Evolutionary conservation across 2,329 filamentous ascomycete species (phyloP), one percentile per base, ranked within the genome.

Genomic region (Metarhizium rileyi): DNA sequence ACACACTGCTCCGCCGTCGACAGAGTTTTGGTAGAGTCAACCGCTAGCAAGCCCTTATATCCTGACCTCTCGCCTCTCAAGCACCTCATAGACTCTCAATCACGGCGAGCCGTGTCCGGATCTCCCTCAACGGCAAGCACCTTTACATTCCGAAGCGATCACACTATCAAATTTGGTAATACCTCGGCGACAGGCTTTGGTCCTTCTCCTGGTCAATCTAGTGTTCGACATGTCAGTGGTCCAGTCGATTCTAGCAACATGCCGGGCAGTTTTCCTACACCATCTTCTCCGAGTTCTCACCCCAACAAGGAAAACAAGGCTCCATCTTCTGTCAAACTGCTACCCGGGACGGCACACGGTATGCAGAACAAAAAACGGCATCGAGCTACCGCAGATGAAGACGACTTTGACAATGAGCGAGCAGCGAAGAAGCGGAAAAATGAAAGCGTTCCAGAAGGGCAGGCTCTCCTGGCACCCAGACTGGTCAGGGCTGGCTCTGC

Each of bases 361-460:
- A 77, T 85, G 66, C 64, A 70, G 7, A 84, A 80, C 67, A 84
- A 85, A 71, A 85, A 83, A 66, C 77, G 81, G 25, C 73, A 76
- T 57, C 73, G 81, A n/a, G 73, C 74, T 16, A 74, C 66, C 47
- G 74, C 72, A 44, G 78, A 80, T 40, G 77, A 78, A 49, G 78
- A 81, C 48, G 74, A 78, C 30, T 70, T 75, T 52, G 72, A 67
- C 3, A 65, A 62, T 2, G 68, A 74, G 51, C 74, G 77, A 14
- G 75, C 74, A 2, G 67, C 72, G 25, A 84, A 84, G 73, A 83
- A 82, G 67, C 72, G 72, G 36, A 80, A 75, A 66, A 69, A 72
- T 40, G 68, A 72, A 44, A 58, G 68, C 18, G 70, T 71, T 0
- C 68, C 70, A 0, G 74, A 79, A 55, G 76, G 75, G 6, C 69